Conservation (phyloP, 2,329 filamentous ascomycete species). For the Rutstroemia sydowiana region DNA sequence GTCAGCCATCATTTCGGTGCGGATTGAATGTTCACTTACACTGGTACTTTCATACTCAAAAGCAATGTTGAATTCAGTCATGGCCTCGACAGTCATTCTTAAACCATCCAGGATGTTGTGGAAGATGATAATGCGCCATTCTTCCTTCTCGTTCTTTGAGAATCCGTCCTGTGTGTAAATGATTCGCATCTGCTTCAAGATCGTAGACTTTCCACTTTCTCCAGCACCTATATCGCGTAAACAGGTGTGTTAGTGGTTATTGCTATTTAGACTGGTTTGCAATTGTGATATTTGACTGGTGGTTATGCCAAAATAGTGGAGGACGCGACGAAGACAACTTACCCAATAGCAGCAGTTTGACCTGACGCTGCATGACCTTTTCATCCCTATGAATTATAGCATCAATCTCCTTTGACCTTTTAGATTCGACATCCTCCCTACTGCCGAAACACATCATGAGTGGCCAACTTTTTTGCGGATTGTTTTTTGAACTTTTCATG, state of each 20-base stretch:
- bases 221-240: slow-evolving; percentile 71
- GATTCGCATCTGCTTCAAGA: slow-evolving; percentile 98
- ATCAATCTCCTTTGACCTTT: slow-evolving; percentile 72
- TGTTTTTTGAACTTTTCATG: not conserved
- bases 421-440: slow-evolving; percentile 39
- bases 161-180: slow-evolving; percentile 86
- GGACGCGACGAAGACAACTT: slow-evolving; percentile 31
- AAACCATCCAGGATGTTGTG: slow-evolving; percentile 91
- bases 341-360: slow-evolving; percentile 93
- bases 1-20: slow-evolving; percentile 1
- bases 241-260: too few relatives aligned
- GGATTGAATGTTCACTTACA: slow-evolving; percentile 42
- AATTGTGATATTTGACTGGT: too few relatives aligned
- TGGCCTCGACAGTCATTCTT: slow-evolving; percentile 82
- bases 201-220: slow-evolving; percentile 92
- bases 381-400: slow-evolving; percentile 78
- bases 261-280: too few relatives aligned
- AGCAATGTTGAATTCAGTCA: slow-evolving; percentile 73
- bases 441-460: slow-evolving; percentile 57
- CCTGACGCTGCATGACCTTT: slow-evolving; percentile 76
- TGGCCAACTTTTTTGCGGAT: not conserved
- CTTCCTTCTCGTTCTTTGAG: slow-evolving; percentile 78
- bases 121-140: slow-evolving; percentile 94
- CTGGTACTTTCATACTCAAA: slow-evolving; percentile 76
- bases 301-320: slow-evolving; percentile 8